These are phyloP conservation scores for Veloporphyrellus conicus DNA, from an alignment of 1,284 basidiomycete genomes.

Conservation along the genomic window DNA sequence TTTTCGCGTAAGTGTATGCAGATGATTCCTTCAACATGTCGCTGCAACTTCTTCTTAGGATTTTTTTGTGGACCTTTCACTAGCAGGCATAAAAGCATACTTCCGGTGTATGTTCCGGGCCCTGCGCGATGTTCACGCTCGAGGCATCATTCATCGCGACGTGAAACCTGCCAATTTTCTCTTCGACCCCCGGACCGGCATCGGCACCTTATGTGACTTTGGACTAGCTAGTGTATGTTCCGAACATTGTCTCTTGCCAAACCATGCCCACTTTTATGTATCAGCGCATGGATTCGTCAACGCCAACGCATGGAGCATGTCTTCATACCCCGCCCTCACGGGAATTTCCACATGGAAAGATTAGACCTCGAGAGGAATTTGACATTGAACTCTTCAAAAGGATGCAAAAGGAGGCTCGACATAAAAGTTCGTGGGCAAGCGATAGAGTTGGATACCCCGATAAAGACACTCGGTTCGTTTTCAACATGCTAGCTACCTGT, in stretches of 20 bases:
- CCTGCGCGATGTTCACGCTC: slow-evolving; percentile 83
- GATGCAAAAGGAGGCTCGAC: slow-evolving; percentile 60
- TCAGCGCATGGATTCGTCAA: slow-evolving; percentile 54
- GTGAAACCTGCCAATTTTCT: slow-evolving; percentile 99
- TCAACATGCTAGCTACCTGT: slow-evolving; percentile 3
- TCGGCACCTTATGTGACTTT: slow-evolving; percentile 92
- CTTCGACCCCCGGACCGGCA: slow-evolving; percentile 80
- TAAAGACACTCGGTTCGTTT: slow-evolving; percentile 56
- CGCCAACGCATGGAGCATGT: slow-evolving; percentile 53
- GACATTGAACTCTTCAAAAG: slow-evolving; percentile 45
- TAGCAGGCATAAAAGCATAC: slow-evolving; percentile 79
- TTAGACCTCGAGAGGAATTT: slow-evolving; percentile 38
- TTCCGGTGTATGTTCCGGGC: slow-evolving; percentile 90
- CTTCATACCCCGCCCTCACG: slow-evolving; percentile 66
- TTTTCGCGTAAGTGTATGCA: slow-evolving; percentile 71
- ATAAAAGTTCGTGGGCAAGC: slow-evolving; percentile 49
- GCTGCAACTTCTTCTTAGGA: slow-evolving; percentile 45
- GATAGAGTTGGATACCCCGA: slow-evolving; percentile 73
- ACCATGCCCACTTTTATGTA: slow-evolving; percentile 7
- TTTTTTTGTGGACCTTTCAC: slow-evolving; percentile 68
- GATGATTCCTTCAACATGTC: background rate
- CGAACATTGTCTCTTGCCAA: slow-evolving; percentile 2
- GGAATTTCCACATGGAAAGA: slow-evolving; percentile 64
- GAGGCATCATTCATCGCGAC: slow-evolving; percentile 92
- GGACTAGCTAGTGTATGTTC: slow-evolving; percentile 82